Conservation (phyloP, 805 yeast species). For the Candida endomychidarum region DNA sequence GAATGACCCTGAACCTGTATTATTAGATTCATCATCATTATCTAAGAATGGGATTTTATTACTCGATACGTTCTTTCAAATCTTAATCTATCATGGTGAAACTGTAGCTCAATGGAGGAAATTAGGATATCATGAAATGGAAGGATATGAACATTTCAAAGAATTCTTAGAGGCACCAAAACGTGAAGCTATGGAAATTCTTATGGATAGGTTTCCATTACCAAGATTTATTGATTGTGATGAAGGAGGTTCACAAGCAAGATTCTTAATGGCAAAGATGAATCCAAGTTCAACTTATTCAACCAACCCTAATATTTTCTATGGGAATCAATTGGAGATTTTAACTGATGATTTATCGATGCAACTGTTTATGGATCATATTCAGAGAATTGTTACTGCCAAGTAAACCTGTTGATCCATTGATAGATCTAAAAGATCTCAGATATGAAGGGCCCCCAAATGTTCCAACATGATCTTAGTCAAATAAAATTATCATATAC, state of each 20-base stretch:
- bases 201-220: slow-evolving; percentile 66
- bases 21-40: slow-evolving; percentile 89
- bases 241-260: slow-evolving; percentile 98
- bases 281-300: slow-evolving; percentile 87
- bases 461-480: too few species aligned
- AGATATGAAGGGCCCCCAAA: too few species aligned
- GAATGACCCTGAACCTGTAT: slow-evolving; percentile 81
- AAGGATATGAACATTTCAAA: slow-evolving; percentile 59
- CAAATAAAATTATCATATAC: too few species aligned
- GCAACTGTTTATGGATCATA: slow-evolving; percentile 92
- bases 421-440: neutral
- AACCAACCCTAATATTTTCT: slow-evolving; percentile 22
- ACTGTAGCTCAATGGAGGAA: slow-evolving; percentile 67
- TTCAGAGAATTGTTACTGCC: slow-evolving; percentile 47
- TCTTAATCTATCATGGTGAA: slow-evolving; percentile 65
- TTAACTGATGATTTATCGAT: slow-evolving; percentile 95
- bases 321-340: slow-evolving; percentile 47
- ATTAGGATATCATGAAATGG: slow-evolving; percentile 59
- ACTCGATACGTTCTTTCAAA: slow-evolving; percentile 77
- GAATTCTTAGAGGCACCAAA: slow-evolving; percentile 62
- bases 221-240: slow-evolving; percentile 95
- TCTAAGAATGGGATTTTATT: slow-evolving; percentile 84
- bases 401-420: slow-evolving; percentile 4
- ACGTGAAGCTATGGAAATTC: slow-evolving; percentile 61
- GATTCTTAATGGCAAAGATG: slow-evolving; percentile 91